A percentile compares a stretch with the other conserved stretches of the same genome.
Evolutionary conservation across 805 yeast species (phyloP).

Genomic region (Candida nitratophila): DNA sequence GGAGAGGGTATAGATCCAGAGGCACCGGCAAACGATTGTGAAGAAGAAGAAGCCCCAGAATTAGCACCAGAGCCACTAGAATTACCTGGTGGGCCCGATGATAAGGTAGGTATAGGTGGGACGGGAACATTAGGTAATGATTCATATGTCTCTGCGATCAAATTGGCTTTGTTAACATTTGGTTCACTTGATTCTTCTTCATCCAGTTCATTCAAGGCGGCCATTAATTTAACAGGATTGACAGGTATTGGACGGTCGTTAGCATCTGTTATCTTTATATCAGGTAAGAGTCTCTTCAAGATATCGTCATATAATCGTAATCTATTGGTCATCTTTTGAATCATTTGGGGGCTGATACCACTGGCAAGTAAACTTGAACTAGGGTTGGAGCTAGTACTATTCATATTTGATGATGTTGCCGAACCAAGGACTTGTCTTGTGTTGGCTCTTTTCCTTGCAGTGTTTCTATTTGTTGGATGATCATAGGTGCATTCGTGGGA

Average conservation of each 20-base stretch:
- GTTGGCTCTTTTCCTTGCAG: conserved; percentile 27
- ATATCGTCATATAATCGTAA: conserved; percentile 26
- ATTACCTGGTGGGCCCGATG: conserved; percentile 3
- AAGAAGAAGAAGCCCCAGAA: too few relatives aligned
- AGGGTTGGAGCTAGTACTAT: neutral
- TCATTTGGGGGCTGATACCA: conserved; percentile 14
- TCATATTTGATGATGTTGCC: neutral
- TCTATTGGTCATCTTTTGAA: conserved; percentile 24
- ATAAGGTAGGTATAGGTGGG: conserved; percentile 14
- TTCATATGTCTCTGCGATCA: conserved; percentile 19
- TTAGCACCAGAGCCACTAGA: neutral
- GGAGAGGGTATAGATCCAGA: neutral
- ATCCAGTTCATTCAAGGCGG: conserved; percentile 21
- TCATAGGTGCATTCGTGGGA: conserved; percentile 80
- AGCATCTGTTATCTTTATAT: conserved; percentile 23
- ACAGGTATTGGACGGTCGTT: conserved; percentile 25
- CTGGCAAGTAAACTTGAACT: neutral
- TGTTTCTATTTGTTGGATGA: conserved; percentile 54
- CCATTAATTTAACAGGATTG: conserved; percentile 24
- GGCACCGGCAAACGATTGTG: neutral
- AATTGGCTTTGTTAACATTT: neutral
- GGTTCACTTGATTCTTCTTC: conserved; percentile 9
- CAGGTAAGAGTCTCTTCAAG: conserved; percentile 24
- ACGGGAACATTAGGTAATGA: conserved; percentile 25
- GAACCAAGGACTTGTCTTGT: neutral